Percentiles rank a stretch among this genome's conserved stretches.
phyloP scores from a whole-genome alignment of 306 rosid genomes.

The Trichosanthes cucumerina region DNA sequence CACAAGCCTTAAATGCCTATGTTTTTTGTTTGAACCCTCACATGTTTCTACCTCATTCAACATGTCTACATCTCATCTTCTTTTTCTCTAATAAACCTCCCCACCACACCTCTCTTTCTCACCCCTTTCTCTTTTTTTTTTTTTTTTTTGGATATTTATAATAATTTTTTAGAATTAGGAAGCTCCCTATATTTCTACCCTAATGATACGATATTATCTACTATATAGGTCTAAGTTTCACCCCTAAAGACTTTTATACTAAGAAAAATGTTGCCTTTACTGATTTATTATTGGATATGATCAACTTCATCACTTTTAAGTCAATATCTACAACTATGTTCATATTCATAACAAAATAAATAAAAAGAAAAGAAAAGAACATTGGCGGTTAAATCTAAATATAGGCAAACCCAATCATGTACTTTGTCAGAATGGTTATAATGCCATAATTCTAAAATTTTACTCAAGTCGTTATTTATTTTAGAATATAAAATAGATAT shows the following conservation, averaged over 20 bases:
- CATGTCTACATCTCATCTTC: slow-evolving; percentile 2
- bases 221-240: not conserved
- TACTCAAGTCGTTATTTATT: not conserved
- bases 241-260: no score
- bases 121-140: not conserved
- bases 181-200: no score
- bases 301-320: no score
- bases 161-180: no score
- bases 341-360: no score
- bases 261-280: no score
- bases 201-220: no score
- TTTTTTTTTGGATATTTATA: not conserved
- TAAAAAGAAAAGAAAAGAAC: not conserved
- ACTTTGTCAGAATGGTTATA: not conserved
- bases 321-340: not conserved
- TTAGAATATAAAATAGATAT: not conserved
- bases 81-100: not conserved
- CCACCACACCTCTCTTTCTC: not conserved
- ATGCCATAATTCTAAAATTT: not conserved
- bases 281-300: not conserved
- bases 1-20: not conserved
- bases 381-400: not conserved
- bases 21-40: slow-evolving; percentile 3
- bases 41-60: slow-evolving; percentile 8
- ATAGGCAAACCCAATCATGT: not conserved